phyloP scores from a whole-genome alignment of 805 yeast species.

The Yamadazyma endophytica region DNA sequence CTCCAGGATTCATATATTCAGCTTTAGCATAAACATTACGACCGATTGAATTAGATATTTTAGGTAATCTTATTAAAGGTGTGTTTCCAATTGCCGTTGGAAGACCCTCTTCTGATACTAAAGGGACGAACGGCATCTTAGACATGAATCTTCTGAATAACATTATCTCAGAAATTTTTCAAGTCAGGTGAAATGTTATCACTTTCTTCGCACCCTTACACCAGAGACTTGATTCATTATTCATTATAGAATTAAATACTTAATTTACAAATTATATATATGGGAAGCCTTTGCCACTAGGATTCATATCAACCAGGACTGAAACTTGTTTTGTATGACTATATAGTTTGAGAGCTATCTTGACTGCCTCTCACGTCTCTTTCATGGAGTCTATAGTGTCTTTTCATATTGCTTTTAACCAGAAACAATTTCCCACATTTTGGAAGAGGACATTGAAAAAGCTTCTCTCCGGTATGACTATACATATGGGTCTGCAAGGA shows the following conservation, averaged over 20 bases:
- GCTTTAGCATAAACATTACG: conserved; percentile 75
- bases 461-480: conserved; percentile 53
- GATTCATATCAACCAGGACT: no score
- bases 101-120: conserved; percentile 63
- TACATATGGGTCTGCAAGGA: conserved; percentile 76
- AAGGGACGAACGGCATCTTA: conserved; percentile 53
- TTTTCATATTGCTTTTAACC: conserved; percentile 74
- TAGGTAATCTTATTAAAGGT: conserved; percentile 53
- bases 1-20: conserved; percentile 92
- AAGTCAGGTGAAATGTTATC: no score
- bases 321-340: no score
- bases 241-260: no score
- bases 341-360: not conserved
- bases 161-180: no score
- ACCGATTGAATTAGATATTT: conserved; percentile 21
- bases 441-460: conserved; percentile 42
- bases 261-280: no score
- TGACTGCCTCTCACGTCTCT: conserved; percentile 13
- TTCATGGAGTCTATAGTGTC: conserved; percentile 69
- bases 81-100: conserved; percentile 92
- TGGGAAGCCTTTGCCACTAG: no score
- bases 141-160: conserved; percentile 14
- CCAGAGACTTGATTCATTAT: no score
- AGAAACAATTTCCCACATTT: conserved; percentile 68
- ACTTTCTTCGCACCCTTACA: no score